These are phyloP conservation scores for Iodosphaeria phyllophila DNA, from an alignment of 2,329 filamentous ascomycete genomes.

Conservation along the genomic window DNA sequence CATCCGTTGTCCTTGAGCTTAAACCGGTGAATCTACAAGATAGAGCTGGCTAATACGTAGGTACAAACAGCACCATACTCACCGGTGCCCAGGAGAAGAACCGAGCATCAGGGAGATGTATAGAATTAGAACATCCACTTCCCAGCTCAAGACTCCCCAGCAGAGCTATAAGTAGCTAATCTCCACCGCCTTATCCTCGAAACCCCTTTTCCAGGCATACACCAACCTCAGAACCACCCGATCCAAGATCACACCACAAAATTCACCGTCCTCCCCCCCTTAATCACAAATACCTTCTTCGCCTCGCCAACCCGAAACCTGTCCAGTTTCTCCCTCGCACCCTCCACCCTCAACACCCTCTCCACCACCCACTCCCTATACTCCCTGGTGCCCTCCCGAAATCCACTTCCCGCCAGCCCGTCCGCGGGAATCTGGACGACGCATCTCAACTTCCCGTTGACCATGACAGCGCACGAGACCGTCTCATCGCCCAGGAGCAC, in stretches of 20 bases:
- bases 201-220: too few species aligned
- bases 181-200: too few species aligned
- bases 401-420: slow-evolving; percentile 18
- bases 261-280: slow-evolving; percentile 50
- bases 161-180: too few species aligned
- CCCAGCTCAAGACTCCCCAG: too few species aligned
- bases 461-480: slow-evolving; percentile 46
- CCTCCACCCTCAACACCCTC: slow-evolving; percentile 39
- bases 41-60: too few species aligned
- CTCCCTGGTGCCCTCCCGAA: slow-evolving; percentile 9
- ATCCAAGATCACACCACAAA: slow-evolving; percentile 39
- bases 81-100: too few species aligned
- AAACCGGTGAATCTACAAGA: too few species aligned
- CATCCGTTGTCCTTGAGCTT: too few species aligned
- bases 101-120: too few species aligned
- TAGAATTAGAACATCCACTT: too few species aligned
- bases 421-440: slow-evolving; percentile 40
- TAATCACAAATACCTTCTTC: slow-evolving; percentile 20
- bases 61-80: too few species aligned
- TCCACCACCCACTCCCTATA: slow-evolving; percentile 42
- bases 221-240: too few species aligned
- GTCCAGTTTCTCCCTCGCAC: slow-evolving; percentile 38
- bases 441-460: slow-evolving; percentile 64
- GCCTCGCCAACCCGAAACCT: slow-evolving; percentile 19
- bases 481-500: slow-evolving; percentile 28